Evolutionary conservation across 306 rosid genomes (phyloP).

Genomic region (Styphnolobium japonicum): DNA sequence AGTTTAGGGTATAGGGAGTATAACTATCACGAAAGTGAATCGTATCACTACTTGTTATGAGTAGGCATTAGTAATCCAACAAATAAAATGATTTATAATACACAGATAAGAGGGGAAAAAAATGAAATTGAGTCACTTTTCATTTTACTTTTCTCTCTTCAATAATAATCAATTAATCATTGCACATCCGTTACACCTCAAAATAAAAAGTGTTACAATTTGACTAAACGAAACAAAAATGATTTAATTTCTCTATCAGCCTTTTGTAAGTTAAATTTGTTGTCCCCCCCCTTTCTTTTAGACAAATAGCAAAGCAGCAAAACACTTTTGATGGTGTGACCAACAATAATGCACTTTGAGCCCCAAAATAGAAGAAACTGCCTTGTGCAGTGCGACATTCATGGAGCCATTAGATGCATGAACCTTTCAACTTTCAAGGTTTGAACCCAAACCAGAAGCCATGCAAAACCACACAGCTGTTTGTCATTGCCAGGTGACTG

Average conservation of each 20-base stretch:
- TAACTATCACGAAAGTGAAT: neutral
- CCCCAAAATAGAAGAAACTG: constrained; percentile 19
- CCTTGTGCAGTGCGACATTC: constrained; percentile 21
- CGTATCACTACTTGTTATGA: neutral
- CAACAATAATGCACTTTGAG: constrained; percentile 16
- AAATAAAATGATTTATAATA: no score
- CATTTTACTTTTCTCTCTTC: no score
- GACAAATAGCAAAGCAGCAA: no score
- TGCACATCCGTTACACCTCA: no score
- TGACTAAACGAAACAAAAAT: no score
- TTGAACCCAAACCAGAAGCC: constrained; percentile 2
- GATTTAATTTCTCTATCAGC: no score
- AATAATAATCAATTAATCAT: no score
- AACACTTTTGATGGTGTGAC: constrained; percentile 13
- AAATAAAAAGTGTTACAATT: no score
- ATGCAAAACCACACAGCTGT: neutral
- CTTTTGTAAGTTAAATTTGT: no score
- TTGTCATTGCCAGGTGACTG: constrained; percentile 12
- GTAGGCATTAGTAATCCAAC: no score
- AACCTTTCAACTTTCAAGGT: neutral
- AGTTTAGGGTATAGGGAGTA: neutral
- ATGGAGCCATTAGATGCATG: neutral
- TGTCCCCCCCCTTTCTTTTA: no score
- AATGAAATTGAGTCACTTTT: no score
- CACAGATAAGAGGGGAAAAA: neutral